Percentiles rank a stretch among this genome's conserved stretches.
phyloP scores from a whole-genome alignment of 139 green algal genomes.

The Chlorokybus atmophyticus region DNA sequence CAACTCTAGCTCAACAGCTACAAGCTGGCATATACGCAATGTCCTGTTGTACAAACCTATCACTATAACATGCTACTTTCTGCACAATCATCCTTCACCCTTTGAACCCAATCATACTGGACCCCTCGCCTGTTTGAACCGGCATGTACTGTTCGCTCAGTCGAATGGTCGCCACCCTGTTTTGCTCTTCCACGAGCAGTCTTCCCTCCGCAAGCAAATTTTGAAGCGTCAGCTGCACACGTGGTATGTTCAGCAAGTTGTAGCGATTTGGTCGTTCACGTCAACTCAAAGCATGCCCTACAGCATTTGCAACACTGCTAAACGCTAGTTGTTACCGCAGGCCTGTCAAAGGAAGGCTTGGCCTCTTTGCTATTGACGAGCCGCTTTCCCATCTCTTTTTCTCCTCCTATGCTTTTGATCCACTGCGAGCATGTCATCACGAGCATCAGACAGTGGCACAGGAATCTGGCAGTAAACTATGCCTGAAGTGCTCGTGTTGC shows the following conservation, averaged over 20 bases:
- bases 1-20: no score
- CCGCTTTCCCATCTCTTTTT: background rate
- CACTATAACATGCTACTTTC: no score
- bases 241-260: background rate
- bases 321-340: no score
- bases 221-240: background rate
- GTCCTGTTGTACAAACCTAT: no score
- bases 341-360: no score
- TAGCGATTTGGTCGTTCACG: background rate
- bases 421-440: background rate
- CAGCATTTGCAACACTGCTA: no score
- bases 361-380: background rate
- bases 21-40: no score
- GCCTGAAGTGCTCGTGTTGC: constrained; percentile 2
- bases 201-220: constrained; percentile 1
- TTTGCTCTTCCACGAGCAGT: constrained; percentile 4
- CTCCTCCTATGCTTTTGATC: background rate
- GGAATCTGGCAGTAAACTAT: background rate
- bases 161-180: background rate
- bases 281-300: background rate
- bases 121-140: background rate
- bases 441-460: background rate
- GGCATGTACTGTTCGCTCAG: background rate
- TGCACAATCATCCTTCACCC: no score
- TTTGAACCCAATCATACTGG: no score